Conservation (phyloP, 2,329 filamentous ascomycete species). For the Amesomyces nigricolor region DNA sequence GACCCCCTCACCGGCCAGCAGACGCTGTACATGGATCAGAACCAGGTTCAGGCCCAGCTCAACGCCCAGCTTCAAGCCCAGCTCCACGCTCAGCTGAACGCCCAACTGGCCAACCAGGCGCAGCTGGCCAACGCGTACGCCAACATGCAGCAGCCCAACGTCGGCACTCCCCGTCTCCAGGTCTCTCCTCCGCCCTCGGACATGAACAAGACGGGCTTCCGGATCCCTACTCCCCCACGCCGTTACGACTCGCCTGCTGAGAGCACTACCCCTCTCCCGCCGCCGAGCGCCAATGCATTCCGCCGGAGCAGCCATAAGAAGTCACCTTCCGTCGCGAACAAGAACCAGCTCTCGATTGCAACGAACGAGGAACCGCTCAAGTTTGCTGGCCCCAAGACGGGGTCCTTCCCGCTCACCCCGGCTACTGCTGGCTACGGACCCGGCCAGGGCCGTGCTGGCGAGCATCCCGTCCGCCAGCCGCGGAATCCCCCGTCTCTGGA, state of each 20-base stretch:
- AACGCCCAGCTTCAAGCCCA: constrained; percentile 40
- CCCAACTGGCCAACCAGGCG: constrained; percentile 39
- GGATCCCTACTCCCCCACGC: constrained; percentile 62
- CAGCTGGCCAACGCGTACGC: constrained; percentile 36
- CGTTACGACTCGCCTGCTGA: constrained; percentile 65
- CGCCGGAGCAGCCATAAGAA: constrained; percentile 85
- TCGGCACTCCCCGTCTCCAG: constrained; percentile 66
- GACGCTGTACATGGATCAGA: constrained; percentile 70
- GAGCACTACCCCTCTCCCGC: constrained; percentile 62
- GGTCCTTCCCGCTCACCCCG: constrained; percentile 73
- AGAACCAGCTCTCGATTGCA: constrained; percentile 40
- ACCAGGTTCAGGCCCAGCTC: constrained; percentile 38
- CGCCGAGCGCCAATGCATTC: constrained; percentile 85
- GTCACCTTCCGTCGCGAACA: constrained; percentile 66
- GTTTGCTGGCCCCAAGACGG: constrained; percentile 68
- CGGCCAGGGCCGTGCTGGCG: constrained; percentile 85
- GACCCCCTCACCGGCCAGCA: constrained; percentile 83
- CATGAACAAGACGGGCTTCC: constrained; percentile 45
- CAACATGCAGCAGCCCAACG: constrained; percentile 45
- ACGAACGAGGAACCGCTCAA: constrained; percentile 45
- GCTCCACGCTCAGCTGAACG: constrained; percentile 25
- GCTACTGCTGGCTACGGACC: constrained; percentile 78
- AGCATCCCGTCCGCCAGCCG: constrained; percentile 90
- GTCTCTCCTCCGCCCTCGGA: constrained; percentile 72
- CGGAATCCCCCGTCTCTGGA: constrained; percentile 87